phyloP scores from a whole-genome alignment of 2,329 filamentous ascomycete genomes.

The Diplodia sapinea region DNA sequence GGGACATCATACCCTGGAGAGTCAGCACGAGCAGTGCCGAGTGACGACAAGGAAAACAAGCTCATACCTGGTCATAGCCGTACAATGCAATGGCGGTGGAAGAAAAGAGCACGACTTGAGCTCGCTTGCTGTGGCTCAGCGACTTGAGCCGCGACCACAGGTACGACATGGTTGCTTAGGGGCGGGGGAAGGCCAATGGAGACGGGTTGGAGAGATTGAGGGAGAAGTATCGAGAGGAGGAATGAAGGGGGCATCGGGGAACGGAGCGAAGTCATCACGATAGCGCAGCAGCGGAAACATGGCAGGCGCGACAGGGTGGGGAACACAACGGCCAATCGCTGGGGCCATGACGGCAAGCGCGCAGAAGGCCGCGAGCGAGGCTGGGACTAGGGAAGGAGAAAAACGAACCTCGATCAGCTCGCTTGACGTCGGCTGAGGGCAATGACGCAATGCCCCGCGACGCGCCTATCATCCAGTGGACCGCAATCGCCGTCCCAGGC shows the following conservation, averaged over 20 bases:
- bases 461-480: not conserved
- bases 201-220: not conserved
- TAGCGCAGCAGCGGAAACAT: constrained; percentile 12
- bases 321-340: not conserved
- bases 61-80: constrained; percentile 50
- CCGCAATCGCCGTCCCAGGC: not conserved
- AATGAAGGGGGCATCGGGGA: not conserved
- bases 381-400: not conserved
- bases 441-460: constrained; percentile 12
- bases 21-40: not conserved
- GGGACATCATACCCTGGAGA: constrained; percentile 56
- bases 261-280: not conserved
- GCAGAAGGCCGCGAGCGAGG: not conserved
- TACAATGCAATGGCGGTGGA: constrained; percentile 62
- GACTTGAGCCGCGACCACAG: constrained; percentile 10
- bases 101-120: constrained; percentile 60
- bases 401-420: constrained; percentile 15
- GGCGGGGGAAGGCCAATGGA: not conserved
- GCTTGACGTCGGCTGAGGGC: constrained; percentile 12
- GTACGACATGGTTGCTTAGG: constrained; percentile 10
- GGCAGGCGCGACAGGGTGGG: constrained; percentile 8
- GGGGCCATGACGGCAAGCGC: constrained; percentile 22
- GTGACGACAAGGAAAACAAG: no score
- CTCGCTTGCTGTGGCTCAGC: constrained; percentile 44
- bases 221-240: no score